A percentile compares a stretch with the other conserved stretches of the same genome.
Evolutionary conservation across 106 monocot genomes (phyloP).

Genomic region (Posidonia australis): DNA sequence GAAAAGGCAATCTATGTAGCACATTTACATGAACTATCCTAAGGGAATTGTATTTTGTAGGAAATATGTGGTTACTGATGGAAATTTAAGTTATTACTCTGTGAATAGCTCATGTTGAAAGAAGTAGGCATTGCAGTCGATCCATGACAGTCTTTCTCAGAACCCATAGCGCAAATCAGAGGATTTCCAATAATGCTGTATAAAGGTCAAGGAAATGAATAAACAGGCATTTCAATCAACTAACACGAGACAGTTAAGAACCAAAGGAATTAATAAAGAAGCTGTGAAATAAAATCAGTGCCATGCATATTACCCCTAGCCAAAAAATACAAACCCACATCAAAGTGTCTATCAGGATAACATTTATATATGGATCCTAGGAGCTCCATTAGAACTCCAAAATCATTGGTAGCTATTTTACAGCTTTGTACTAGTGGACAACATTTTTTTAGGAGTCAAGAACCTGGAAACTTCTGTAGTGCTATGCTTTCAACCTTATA

Average conservation of each 20-base stretch:
- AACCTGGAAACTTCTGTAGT: no score
- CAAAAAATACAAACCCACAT: no score
- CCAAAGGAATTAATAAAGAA: not conserved
- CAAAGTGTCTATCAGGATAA: no score
- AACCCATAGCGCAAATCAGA: slow-evolving; percentile 25
- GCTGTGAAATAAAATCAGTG: not conserved
- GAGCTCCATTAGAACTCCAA: no score
- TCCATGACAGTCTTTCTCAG: slow-evolving; percentile 27
- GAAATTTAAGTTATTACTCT: slow-evolving; percentile 7
- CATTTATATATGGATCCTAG: no score
- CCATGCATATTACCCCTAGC: not conserved
- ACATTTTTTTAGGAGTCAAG: no score
- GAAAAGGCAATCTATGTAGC: no score
- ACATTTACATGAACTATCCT: no score
- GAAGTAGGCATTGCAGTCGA: slow-evolving; percentile 7
- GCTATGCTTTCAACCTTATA: no score
- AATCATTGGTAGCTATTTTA: not conserved
- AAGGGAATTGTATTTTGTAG: no score
- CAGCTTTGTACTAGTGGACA: no score
- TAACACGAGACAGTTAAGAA: not conserved
- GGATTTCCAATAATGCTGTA: slow-evolving; percentile 43
- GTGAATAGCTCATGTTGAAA: slow-evolving; percentile 21
- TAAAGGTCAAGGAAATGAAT: not conserved
- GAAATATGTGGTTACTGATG: no score
- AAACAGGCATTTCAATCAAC: not conserved